Evolutionary conservation across 441 rosid species (phyloP).

Genomic region (Viola pubescens): DNA sequence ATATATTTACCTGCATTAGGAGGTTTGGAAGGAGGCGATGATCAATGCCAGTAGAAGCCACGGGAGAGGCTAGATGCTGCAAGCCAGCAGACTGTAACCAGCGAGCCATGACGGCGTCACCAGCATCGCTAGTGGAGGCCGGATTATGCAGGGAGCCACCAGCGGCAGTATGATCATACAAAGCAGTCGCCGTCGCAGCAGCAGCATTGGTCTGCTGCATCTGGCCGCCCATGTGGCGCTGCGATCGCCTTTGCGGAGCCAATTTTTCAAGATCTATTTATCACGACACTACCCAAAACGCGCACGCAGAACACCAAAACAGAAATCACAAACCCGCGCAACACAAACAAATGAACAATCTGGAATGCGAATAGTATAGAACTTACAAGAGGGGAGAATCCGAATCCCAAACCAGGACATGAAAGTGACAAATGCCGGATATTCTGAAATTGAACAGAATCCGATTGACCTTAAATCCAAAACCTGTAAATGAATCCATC

Average conservation of each 20-base stretch:
- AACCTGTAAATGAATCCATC: background rate
- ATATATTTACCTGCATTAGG: conserved; percentile 63
- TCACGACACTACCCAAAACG: conserved; percentile 28
- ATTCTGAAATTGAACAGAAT: background rate
- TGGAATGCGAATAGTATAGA: background rate
- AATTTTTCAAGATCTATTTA: conserved; percentile 75
- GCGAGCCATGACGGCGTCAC: conserved; percentile 98
- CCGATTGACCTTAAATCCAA: background rate
- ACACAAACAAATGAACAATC: background rate
- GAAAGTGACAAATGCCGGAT: conserved; percentile 11
- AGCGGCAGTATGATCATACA: conserved; percentile 43
- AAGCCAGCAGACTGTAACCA: conserved; percentile 98
- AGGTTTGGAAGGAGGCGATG: conserved; percentile 86
- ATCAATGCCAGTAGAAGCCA: conserved; percentile 70
- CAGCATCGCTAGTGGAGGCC: conserved; percentile 57
- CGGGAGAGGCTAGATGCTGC: conserved; percentile 99
- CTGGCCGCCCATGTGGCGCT: conserved; percentile 99
- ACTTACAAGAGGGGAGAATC: conserved; percentile 44
- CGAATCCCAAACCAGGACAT: conserved; percentile 42
- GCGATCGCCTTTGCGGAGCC: conserved; percentile 99
- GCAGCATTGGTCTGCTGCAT: conserved; percentile 94
- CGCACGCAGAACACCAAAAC: background rate
- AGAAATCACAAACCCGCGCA: background rate
- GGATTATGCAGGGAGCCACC: conserved; percentile 54
- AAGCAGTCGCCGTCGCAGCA: conserved; percentile 69